Base-by-base conservation (phyloP, 768 basidiomycete genomes). In the Termitomyces sp. region DNA sequence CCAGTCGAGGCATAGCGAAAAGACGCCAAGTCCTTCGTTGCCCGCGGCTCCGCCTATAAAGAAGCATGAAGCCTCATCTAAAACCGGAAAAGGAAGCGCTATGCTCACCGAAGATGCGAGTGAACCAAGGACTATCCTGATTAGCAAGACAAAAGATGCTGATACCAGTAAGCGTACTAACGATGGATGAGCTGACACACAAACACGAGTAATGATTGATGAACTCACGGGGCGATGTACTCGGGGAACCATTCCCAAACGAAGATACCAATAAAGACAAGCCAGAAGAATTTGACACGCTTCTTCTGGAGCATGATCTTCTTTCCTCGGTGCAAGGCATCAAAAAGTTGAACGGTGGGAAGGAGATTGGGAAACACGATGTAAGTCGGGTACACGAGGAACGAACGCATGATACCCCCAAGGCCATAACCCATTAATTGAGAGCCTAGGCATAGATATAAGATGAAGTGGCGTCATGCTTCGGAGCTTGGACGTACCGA, bases 1-100 rank as follows among this genome's bases (percentile, higher is more conserved):
- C 84, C 85, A 87, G 63, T 87, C 85, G 14, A 87, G 70, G 60
- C 75, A 84, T 41, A 86, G 65, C 1, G 84, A 76, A 45, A 87
- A 78, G 52, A 81, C 68, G 11, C 84, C 85, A 43, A 86, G 75
- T 7, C 85, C 84, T 67, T 86, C 84, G 55, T 87, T 85, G 55
- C 77, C 84, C 33, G 81, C 78, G 40, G 77, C 81, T 41, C 85
- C 85, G 52, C 75, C 75, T 76, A 30, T 28, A 24, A 50, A 36
- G 36, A 13, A 45, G 22, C 30, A 24, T 40, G 22, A 54, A 7
- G 47, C 33, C 11, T 50, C 33, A 9, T 13, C 46, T 30, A n/a
- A 26, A 33, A 30, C 36, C 20, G 6, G 33, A 45, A 22, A 41
- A 49, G n/a, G 53, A 33, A n/a, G 11, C 26, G 18, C n/a, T n/a